Conservation (phyloP, 768 basidiomycete genomes). For the Termitomyces sp. region DNA sequence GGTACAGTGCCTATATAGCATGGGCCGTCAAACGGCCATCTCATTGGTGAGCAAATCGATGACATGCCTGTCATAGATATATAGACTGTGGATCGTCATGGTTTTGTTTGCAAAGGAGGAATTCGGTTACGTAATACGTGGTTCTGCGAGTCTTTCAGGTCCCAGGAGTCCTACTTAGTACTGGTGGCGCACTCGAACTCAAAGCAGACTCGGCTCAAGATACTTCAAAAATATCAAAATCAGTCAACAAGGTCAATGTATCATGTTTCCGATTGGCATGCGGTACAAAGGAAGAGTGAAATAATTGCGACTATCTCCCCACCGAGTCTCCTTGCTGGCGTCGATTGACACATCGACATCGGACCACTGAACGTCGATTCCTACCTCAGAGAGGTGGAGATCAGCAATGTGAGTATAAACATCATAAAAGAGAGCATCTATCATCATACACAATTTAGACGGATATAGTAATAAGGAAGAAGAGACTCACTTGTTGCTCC, state of each 20-base stretch:
- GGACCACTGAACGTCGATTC: slow-evolving; percentile 76
- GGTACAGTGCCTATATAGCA: slow-evolving; percentile 68
- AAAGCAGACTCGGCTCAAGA: not conserved
- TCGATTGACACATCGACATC: slow-evolving; percentile 65
- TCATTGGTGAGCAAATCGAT: not conserved
- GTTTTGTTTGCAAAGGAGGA: slow-evolving; percentile 1
- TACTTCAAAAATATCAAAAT: not conserved
- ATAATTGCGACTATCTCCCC: slow-evolving; percentile 76
- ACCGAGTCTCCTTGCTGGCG: slow-evolving; percentile 51
- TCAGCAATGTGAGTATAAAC: slow-evolving; percentile 86
- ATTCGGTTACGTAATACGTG: slow-evolving; percentile 13
- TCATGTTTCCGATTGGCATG: slow-evolving; percentile 45
- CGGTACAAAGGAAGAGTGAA: slow-evolving; percentile 76
- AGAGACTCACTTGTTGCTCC: slow-evolving; percentile 79
- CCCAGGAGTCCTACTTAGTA: too few species aligned
- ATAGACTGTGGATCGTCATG: slow-evolving; percentile 91
- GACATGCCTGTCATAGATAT: slow-evolving; percentile 86
- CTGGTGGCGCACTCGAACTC: not conserved
- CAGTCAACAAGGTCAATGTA: not conserved
- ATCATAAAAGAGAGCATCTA: slow-evolving; percentile 87
- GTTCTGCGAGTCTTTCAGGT: not conserved
- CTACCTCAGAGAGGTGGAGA: slow-evolving; percentile 79
- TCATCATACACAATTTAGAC: slow-evolving; percentile 4
- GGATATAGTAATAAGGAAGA: not conserved
- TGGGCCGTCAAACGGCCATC: slow-evolving; percentile 9